Evolutionary conservation across 1,139 yeast species (phyloP).

Genomic region (Debaryomycetaceae sp.): DNA sequence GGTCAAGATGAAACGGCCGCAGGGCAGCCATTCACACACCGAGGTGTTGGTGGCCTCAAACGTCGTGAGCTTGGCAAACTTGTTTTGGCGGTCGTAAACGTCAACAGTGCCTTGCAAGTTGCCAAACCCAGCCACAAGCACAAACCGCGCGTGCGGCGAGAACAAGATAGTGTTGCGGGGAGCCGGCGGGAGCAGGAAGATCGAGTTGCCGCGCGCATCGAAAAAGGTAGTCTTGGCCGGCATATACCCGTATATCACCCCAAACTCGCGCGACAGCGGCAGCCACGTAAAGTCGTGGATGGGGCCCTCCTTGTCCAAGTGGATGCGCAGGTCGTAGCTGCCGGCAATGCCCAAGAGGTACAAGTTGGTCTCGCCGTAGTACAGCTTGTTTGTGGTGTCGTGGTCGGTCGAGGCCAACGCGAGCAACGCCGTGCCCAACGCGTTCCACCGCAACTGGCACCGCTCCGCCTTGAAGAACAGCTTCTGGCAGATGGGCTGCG

Average conservation of each 20-base stretch:
- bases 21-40: slow-evolving; percentile 98
- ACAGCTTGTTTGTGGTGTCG: slow-evolving; percentile 88
- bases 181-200: slow-evolving; percentile 79
- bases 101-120: slow-evolving; percentile 96
- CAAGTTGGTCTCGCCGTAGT: slow-evolving; percentile 94
- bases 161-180: slow-evolving; percentile 87
- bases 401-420: slow-evolving; percentile 96
- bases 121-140: slow-evolving; percentile 95
- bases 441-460: slow-evolving; percentile 90
- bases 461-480: slow-evolving; percentile 94
- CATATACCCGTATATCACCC: slow-evolving; percentile 96
- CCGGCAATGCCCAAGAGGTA: slow-evolving; percentile 91
- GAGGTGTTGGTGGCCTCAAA: slow-evolving; percentile 93
- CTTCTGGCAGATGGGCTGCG: slow-evolving; percentile 79
- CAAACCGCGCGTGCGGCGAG: slow-evolving; percentile 91
- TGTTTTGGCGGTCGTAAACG: slow-evolving; percentile 87
- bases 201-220: slow-evolving; percentile 88
- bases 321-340: slow-evolving; percentile 83
- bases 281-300: slow-evolving; percentile 98
- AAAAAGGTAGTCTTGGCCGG: slow-evolving; percentile 95
- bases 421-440: slow-evolving; percentile 86
- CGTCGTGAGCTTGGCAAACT: slow-evolving; percentile 72
- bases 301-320: slow-evolving; percentile 89
- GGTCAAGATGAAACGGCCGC: slow-evolving; percentile 86
- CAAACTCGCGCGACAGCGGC: slow-evolving; percentile 93